A percentile compares a stretch with the other conserved stretches of the same genome.
phyloP scores from a whole-genome alignment of 2,329 filamentous ascomycete genomes.

The Talaromyces marneffei region DNA sequence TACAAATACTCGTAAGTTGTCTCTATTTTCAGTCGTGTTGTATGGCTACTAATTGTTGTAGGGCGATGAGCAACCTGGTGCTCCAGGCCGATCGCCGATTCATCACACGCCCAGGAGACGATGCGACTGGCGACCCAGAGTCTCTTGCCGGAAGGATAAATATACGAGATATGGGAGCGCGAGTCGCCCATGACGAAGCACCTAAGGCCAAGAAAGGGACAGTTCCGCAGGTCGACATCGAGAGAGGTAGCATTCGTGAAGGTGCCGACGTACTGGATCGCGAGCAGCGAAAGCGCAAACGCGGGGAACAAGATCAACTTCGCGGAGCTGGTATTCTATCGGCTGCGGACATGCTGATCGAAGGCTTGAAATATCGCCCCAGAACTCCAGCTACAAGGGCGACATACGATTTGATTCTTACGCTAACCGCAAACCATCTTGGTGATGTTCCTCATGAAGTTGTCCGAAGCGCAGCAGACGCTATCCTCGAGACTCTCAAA shows the following conservation, averaged over 20 bases:
- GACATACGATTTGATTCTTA: slow-evolving; percentile 90
- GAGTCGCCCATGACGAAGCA: slow-evolving; percentile 70
- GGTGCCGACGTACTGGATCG: slow-evolving; percentile 76
- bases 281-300: slow-evolving; percentile 80
- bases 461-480: slow-evolving; percentile 88
- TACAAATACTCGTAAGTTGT: slow-evolving; percentile 79
- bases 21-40: background rate
- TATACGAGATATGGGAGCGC: slow-evolving; percentile 88
- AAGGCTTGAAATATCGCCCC: slow-evolving; percentile 86
- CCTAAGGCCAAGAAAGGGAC: slow-evolving; percentile 73
- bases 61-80: slow-evolving; percentile 98
- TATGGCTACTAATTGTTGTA: slow-evolving; percentile 1
- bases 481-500: slow-evolving; percentile 83
- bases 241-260: slow-evolving; percentile 70
- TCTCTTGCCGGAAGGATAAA: slow-evolving; percentile 91
- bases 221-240: slow-evolving; percentile 60
- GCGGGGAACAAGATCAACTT: slow-evolving; percentile 63
- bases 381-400: slow-evolving; percentile 85
- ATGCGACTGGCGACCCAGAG: slow-evolving; percentile 94
- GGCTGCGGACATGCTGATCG: slow-evolving; percentile 77
- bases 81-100: slow-evolving; percentile 99
- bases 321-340: slow-evolving; percentile 73
- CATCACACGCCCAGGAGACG: slow-evolving; percentile 83
- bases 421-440: slow-evolving; percentile 78
- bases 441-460: slow-evolving; percentile 91